A percentile compares a stretch with the other conserved stretches of the same genome.
Evolutionary conservation across 306 rosid species (phyloP).

Genomic region (Leucaena leucocephala): DNA sequence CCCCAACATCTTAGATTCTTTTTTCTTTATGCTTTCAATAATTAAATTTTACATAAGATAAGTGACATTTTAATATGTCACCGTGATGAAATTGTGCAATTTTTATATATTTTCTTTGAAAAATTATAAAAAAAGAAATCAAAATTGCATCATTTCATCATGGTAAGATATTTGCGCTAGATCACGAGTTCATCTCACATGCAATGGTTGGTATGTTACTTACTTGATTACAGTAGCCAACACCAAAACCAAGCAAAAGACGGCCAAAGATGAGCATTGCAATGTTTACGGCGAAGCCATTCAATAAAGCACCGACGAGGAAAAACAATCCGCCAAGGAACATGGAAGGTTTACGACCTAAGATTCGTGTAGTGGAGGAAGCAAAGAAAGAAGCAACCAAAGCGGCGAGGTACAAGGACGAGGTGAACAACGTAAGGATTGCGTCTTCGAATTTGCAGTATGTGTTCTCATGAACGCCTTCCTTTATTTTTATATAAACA

Average conservation of each 20-base stretch:
- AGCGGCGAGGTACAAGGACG: constrained; percentile 44
- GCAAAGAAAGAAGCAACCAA: constrained; percentile 43
- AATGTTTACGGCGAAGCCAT: constrained; percentile 30
- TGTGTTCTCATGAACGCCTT: background rate
- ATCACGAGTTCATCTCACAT: no score
- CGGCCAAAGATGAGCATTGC: constrained; percentile 44
- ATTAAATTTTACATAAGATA: no score
- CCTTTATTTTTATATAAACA: constrained; percentile 34
- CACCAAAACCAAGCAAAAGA: constrained; percentile 41
- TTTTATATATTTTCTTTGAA: no score
- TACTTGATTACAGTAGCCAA: constrained; percentile 44
- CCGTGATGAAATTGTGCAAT: no score
- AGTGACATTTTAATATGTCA: no score
- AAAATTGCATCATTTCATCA: no score
- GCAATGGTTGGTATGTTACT: background rate
- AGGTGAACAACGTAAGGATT: constrained; percentile 43
- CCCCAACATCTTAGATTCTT: no score
- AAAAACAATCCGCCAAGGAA: constrained; percentile 41
- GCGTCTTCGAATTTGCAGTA: constrained; percentile 38
- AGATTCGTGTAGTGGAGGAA: constrained; percentile 34
- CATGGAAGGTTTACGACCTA: constrained; percentile 41
- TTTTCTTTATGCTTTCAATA: no score
- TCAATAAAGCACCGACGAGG: constrained; percentile 39
- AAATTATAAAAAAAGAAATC: no score
- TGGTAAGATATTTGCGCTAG: no score